Evolutionary conservation across 805 yeast genomes (phyloP), one percentile per base, ranked within the genome.

Genomic region (Lachancea thermotolerans): DNA sequence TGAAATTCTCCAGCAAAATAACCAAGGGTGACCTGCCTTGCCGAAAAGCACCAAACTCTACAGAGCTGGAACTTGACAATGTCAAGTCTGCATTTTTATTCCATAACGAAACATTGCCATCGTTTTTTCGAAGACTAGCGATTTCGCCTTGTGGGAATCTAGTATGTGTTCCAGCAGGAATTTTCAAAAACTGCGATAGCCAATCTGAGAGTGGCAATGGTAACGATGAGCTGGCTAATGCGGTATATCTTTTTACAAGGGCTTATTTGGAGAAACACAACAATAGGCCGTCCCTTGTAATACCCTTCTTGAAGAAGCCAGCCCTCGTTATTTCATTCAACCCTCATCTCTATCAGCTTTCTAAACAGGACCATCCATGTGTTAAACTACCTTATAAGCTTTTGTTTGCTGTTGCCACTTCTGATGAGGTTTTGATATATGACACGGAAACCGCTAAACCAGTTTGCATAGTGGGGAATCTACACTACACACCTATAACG

Each of bases 371-470:
- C 12, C 39, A 44, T 17, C 41, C 69, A 1, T 73, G 73, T 11
- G 74, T 87, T 49, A 64, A 69, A 4, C 64, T 90, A 37, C 84
- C 87, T 1, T 89, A 93, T 58, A 77, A 88, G 50, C 76, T 93
- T 79, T 67, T 91, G 0, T 90, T 85, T 67, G 98, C 97, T 0
- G 84, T 93, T 15, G 98, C 96, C 0, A 90, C 97, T 0, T 89
- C 86, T 46, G 96, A 87, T 59, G 75, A 90, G 11, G 83, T 93
- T 10, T 57, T 83, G 8, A 67, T 93, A 1, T 93, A 86, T 64
- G 95, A 88, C 53, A 91, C 98, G 0, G 85, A 81, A 50, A 71
- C 73, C 29, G 56, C 71, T 21, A 64, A 72, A 45, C 95, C 97
- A 2, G 56, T 93, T 17, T 93, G 90, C 4, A 67, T 77, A 11